Conservation (phyloP, 1,139 yeast genomes). For the Geotrichum candidum region DNA sequence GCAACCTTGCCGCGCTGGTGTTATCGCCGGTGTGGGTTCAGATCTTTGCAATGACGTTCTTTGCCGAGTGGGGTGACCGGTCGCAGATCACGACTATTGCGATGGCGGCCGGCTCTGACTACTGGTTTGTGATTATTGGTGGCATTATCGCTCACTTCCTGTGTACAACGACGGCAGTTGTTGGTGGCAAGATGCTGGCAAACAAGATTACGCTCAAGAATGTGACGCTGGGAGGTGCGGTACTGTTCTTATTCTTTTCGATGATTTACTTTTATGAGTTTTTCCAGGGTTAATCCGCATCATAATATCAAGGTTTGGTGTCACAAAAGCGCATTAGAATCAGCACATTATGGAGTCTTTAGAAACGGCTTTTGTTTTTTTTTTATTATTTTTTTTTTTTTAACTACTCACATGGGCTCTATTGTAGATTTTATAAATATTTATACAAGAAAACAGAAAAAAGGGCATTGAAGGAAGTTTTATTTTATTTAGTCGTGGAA, state of each 20-base stretch:
- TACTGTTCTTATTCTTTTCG: conserved; percentile 78
- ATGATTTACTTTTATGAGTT: conserved; percentile 52
- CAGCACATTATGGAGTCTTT: background rate
- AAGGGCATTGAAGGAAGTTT: too few relatives aligned
- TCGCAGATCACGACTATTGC: conserved; percentile 98
- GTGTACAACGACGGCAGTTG: conserved; percentile 90
- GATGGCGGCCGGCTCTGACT: conserved; percentile 95
- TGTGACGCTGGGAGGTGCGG: conserved; percentile 85
- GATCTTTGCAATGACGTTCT: conserved; percentile 89
- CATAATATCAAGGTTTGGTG: background rate
- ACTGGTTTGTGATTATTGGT: conserved; percentile 84
- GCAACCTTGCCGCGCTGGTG: conserved; percentile 53
- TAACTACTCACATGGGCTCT: background rate
- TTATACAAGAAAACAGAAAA: background rate
- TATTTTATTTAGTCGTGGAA: too few relatives aligned
- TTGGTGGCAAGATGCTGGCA: conserved; percentile 89
- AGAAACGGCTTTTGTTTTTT: background rate
- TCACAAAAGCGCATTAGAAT: background rate
- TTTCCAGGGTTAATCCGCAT: conserved; percentile 4
- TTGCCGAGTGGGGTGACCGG: conserved; percentile 99
- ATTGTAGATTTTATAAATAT: background rate
- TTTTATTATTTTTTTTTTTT: background rate
- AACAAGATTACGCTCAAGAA: conserved; percentile 85
- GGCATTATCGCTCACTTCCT: conserved; percentile 84
- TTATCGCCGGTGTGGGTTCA: conserved; percentile 91